These are phyloP conservation scores for Talaromyces proteolyticus DNA, from an alignment of 495 filamentous ascomycete genomes.

Conservation along the genomic window DNA sequence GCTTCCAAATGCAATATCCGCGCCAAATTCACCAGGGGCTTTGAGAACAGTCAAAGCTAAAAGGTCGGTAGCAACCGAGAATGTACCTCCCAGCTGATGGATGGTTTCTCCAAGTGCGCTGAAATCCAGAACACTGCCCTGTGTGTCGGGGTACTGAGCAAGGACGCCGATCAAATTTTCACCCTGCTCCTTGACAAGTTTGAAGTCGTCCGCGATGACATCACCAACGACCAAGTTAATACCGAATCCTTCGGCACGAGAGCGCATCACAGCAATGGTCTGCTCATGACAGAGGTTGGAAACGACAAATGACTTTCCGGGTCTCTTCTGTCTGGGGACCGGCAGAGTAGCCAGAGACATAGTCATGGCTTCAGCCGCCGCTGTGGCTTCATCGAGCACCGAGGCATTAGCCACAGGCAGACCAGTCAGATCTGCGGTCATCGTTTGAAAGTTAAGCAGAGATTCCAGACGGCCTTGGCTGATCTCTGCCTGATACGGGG, in stretches of 20 bases:
- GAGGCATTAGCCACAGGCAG: constrained; percentile 92
- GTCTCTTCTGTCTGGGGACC: constrained; percentile 61
- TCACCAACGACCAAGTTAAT: constrained; percentile 73
- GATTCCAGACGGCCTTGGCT: constrained; percentile 93
- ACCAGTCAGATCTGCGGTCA: constrained; percentile 85
- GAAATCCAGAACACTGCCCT: constrained; percentile 77
- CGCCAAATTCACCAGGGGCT: constrained; percentile 92
- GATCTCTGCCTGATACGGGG: constrained; percentile 97
- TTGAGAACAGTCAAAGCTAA: constrained; percentile 85
- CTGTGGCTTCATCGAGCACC: constrained; percentile 88
- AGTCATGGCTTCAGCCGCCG: constrained; percentile 96
- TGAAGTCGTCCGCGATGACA: constrained; percentile 55
- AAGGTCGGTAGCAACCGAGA: constrained; percentile 89
- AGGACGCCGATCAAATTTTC: constrained; percentile 86
- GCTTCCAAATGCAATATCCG: constrained; percentile 94
- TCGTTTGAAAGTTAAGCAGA: constrained; percentile 92
- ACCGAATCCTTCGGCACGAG: constrained; percentile 90
- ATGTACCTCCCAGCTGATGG: constrained; percentile 73
- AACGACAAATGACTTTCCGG: constrained; percentile 76
- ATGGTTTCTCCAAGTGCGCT: constrained; percentile 65
- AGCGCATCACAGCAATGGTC: constrained; percentile 79
- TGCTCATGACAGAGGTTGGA: constrained; percentile 82
- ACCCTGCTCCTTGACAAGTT: constrained; percentile 64
- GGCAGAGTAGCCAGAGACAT: constrained; percentile 79
- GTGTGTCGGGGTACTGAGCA: constrained; percentile 91